Evolutionary conservation across 164 flowering plant genomes (phyloP).

Genomic region (Saururus chinensis): DNA sequence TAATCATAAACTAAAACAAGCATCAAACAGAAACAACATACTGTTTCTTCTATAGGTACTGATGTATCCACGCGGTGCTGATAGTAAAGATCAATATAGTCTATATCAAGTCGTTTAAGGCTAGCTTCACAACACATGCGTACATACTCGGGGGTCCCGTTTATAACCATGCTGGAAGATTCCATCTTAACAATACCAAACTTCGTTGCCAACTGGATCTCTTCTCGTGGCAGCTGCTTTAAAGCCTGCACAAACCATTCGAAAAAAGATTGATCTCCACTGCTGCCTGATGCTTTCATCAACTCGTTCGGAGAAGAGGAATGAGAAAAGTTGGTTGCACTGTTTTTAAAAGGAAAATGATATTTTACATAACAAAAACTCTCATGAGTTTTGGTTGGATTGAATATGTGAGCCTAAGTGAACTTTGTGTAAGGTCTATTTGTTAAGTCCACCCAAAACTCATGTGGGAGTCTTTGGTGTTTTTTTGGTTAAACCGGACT

Average conservation of each 20-base stretch:
- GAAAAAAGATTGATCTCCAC: background rate
- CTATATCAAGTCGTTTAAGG: conserved; percentile 12
- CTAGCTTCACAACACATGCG: conserved; percentile 16
- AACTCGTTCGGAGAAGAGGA: too few species aligned
- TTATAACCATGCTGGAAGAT: background rate
- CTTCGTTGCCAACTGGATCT: conserved; percentile 12
- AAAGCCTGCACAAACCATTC: conserved; percentile 7
- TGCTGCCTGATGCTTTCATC: too few species aligned
- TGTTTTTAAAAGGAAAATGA: too few species aligned
- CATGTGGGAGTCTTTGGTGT: too few species aligned
- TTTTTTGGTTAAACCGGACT: too few species aligned
- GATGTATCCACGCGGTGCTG: conserved; percentile 15
- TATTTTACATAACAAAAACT: too few species aligned
- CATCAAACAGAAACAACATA: background rate
- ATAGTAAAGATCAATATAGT: conserved; percentile 18
- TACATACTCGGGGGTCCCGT: conserved; percentile 12
- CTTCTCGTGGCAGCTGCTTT: conserved; percentile 12
- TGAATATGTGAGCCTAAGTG: too few species aligned
- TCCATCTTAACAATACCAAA: conserved; percentile 7
- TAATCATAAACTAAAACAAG: too few species aligned
- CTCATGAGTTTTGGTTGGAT: too few species aligned
- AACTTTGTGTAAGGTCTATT: too few species aligned
- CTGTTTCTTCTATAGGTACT: conserved; percentile 16
- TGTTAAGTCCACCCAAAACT: too few species aligned
- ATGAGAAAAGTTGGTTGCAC: too few species aligned